phyloP scores from a whole-genome alignment of 1,284 basidiomycete species.

The Phylloporus sp. region DNA sequence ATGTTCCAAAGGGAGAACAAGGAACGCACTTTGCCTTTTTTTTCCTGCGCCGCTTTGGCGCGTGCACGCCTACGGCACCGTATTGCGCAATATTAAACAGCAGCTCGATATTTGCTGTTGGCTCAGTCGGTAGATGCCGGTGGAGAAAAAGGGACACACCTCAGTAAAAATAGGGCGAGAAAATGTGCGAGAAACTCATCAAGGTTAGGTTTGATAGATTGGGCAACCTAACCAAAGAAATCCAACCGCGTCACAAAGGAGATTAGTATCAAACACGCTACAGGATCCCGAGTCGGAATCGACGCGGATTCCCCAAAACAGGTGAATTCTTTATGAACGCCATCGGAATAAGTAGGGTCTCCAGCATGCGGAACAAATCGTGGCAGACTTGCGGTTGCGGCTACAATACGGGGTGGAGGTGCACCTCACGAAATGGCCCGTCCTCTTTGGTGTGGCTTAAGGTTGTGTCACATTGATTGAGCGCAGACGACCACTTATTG shows the following conservation, averaged over 20 bases:
- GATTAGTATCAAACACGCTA: conserved; percentile 3
- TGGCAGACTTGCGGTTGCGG: conserved; percentile 1
- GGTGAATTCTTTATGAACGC: background rate
- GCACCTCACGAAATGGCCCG: conserved; percentile 6
- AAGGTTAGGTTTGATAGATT: conserved; percentile 36
- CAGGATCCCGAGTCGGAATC: conserved; percentile 20
- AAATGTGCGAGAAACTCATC: conserved; percentile 13
- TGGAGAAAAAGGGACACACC: conserved; percentile 8
- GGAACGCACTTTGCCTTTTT: background rate
- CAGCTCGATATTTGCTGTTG: background rate
- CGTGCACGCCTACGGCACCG: background rate
- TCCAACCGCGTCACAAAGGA: conserved; percentile 13
- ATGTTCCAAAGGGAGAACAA: conserved; percentile 10
- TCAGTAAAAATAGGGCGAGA: background rate
- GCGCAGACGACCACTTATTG: background rate
- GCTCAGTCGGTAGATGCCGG: conserved; percentile 7
- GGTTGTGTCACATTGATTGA: conserved; percentile 20
- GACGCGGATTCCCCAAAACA: conserved; percentile 13
- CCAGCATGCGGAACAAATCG: background rate
- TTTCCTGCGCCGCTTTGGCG: background rate
- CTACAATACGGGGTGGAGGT: background rate
- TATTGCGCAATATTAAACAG: background rate
- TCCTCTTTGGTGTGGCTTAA: conserved; percentile 17
- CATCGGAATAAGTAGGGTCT: background rate
- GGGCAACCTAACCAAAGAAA: conserved; percentile 15